phyloP scores from a whole-genome alignment of 1,139 yeast species.

The Sugiyamaella castrensis region DNA sequence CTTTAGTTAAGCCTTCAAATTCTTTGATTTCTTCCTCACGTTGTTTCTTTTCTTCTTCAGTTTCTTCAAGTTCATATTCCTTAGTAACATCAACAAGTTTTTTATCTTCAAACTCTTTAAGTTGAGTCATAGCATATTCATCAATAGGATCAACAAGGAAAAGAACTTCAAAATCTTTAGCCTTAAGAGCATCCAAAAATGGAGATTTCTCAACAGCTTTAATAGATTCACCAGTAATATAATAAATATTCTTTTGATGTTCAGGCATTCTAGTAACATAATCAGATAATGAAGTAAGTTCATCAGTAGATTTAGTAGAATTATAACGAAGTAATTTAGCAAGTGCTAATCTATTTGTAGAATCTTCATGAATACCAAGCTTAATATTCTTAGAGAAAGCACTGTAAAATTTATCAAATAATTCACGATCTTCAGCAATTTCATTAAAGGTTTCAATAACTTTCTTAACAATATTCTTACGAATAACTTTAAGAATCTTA shows the following conservation, averaged over 20 bases:
- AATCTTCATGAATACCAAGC: slow-evolving; percentile 98
- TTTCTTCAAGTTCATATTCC: slow-evolving; percentile 98
- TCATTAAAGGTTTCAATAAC: slow-evolving; percentile 98
- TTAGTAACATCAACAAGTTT: slow-evolving; percentile 97
- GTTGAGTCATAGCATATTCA: slow-evolving; percentile 98
- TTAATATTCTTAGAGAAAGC: slow-evolving; percentile 98
- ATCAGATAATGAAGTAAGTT: slow-evolving; percentile 90
- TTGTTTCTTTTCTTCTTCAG: slow-evolving; percentile 92
- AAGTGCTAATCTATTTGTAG: slow-evolving; percentile 93
- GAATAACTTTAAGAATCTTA: slow-evolving; percentile 98
- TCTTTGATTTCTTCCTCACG: slow-evolving; percentile 93
- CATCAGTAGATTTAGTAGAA: slow-evolving; percentile 95
- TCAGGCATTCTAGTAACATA: slow-evolving; percentile 99
- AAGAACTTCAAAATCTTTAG: slow-evolving; percentile 96
- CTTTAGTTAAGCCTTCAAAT: slow-evolving; percentile 90
- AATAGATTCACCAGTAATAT: slow-evolving; percentile 97
- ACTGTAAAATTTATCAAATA: slow-evolving; percentile 96
- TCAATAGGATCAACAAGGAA: slow-evolving; percentile 99
- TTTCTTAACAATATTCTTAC: slow-evolving; percentile 99
- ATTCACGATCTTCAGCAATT: slow-evolving; percentile 98
- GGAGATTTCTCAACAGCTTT: slow-evolving; percentile 99
- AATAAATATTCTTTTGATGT: slow-evolving; percentile 99
- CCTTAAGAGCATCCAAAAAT: slow-evolving; percentile 97
- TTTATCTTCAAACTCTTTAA: slow-evolving; percentile 99
- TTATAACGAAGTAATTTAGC: slow-evolving; percentile 96